A percentile compares a stretch with the other conserved stretches of the same genome.
Evolutionary conservation across 108 stramenopile species (phyloP).

Genomic region (Fragilaria radians): DNA sequence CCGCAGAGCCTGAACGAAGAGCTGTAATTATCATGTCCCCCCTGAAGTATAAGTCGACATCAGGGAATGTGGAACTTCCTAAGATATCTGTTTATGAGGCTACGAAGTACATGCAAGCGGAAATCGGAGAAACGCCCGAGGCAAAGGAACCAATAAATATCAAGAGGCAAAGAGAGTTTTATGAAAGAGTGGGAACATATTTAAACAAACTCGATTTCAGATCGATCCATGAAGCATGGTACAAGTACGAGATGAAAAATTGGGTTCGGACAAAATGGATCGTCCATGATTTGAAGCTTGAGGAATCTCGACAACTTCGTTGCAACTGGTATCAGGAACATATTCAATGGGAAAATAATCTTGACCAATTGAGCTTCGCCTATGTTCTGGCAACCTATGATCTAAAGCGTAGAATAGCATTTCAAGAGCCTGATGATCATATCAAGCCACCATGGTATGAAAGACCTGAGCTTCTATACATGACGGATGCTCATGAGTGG

Average conservation of each 20-base stretch:
- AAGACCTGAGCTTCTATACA: conserved; percentile 21
- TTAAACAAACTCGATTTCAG: conserved; percentile 53
- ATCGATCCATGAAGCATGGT: conserved; percentile 33
- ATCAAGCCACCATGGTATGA: conserved; percentile 19
- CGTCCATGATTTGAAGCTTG: conserved; percentile 56
- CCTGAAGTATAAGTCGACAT: conserved; percentile 21
- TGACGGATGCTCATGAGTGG: conserved; percentile 70
- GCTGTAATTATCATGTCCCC: conserved; percentile 46
- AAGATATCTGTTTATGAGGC: conserved; percentile 44
- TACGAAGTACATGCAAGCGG: conserved; percentile 51
- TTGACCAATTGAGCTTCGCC: conserved; percentile 74
- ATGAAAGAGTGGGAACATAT: conserved; percentile 45
- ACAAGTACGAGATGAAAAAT: conserved; percentile 49
- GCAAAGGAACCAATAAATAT: conserved; percentile 27
- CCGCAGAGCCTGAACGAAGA: conserved; percentile 50
- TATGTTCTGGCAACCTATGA: conserved; percentile 67
- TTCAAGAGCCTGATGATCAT: conserved; percentile 37
- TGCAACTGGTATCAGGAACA: conserved; percentile 84
- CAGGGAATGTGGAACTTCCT: conserved; percentile 4
- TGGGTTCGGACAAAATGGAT: conserved; percentile 74
- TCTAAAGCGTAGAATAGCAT: conserved; percentile 45
- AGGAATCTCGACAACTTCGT: conserved; percentile 59
- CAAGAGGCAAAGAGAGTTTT: conserved; percentile 56
- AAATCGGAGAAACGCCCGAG: conserved; percentile 32
- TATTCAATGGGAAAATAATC: conserved; percentile 46